phyloP scores from a whole-genome alignment of 2,329 filamentous ascomycete genomes.

The Trichoderma guizhouense region DNA sequence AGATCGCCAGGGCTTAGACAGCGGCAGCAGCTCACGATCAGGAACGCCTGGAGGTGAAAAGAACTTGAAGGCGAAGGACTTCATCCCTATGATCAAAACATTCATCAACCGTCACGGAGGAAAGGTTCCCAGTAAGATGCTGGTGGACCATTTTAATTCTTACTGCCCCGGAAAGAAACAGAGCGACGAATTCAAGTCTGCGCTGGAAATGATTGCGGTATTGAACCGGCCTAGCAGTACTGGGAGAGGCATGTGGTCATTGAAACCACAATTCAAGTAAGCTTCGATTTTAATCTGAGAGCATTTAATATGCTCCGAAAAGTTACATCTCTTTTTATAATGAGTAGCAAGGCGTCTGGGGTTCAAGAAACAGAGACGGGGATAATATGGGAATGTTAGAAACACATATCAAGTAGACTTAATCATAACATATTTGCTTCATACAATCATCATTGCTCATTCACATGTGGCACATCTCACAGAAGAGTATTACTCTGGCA shows the following conservation, averaged over 20 bases:
- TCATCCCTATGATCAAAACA: conserved; percentile 68
- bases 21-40: conserved; percentile 45
- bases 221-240: conserved; percentile 58
- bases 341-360: not conserved
- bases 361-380: not conserved
- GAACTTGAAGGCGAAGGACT: conserved; percentile 56
- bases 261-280: conserved; percentile 38
- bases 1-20: conserved; percentile 52
- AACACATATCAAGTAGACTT: not conserved
- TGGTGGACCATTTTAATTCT: conserved; percentile 86
- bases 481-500: conserved; percentile 24
- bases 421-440: not conserved
- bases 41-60: conserved; percentile 40
- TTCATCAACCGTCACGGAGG: conserved; percentile 79
- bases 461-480: conserved; percentile 16
- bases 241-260: conserved; percentile 52
- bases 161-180: conserved; percentile 64
- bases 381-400: not conserved
- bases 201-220: conserved; percentile 71
- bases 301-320: conserved; percentile 13
- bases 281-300: not conserved
- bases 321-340: not conserved
- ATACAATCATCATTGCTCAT: not conserved
- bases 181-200: conserved; percentile 76
- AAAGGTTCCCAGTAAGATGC: conserved; percentile 73